Base-by-base conservation (phyloP, 2,329 filamentous ascomycete genomes). In the Didymella glomerata region DNA sequence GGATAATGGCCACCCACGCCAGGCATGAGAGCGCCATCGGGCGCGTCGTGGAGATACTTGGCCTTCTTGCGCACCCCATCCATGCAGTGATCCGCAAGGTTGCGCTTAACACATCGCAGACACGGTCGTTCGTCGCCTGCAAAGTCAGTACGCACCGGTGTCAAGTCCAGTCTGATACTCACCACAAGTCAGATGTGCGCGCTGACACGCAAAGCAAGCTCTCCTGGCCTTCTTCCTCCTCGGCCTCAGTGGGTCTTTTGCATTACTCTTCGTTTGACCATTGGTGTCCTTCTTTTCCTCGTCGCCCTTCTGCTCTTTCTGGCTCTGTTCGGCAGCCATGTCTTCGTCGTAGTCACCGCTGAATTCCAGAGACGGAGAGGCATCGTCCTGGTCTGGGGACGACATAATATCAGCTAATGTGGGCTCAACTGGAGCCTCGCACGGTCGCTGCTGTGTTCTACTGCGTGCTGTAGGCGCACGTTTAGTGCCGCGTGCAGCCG, bases 61-160 rank as follows among this genome's bases (percentile, higher is more conserved):
- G 95, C 95, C 84, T 98, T 99, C 80, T 99, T 99, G 64, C 95
- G 90, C 50, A 98, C 93, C 53, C 95, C 95, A 75, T 99, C 95
- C 77, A 97, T 93, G 74, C 95, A 99, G 61, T 88, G 88, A 76
- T 97, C 93, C 71, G 93, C 91, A 22, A 98, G 86, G 45, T 92
- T 92, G 69, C 95, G 90, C 79, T 97, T 97, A 69, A 98, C 92
- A 77, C 95, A 99, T 72, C 95, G 85, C 73, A 93, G 88, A 76
- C 95, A 99, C 52, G 95, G 95, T 68, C 95, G 86, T 78, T 99
- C 94, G 76, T 99, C 95, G 71, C 94, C 95, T 98, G 73, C 48
- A 13, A 11, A 49, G 30, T 58, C 46, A 58, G 55, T 53, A 38
- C n/a, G 18, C 6, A 7, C 20, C 14, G 11, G n/a, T 11, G 27